Evolutionary conservation across 169 alveolate genomes (phyloP).

Genomic region (Cryptosporidium canis): DNA sequence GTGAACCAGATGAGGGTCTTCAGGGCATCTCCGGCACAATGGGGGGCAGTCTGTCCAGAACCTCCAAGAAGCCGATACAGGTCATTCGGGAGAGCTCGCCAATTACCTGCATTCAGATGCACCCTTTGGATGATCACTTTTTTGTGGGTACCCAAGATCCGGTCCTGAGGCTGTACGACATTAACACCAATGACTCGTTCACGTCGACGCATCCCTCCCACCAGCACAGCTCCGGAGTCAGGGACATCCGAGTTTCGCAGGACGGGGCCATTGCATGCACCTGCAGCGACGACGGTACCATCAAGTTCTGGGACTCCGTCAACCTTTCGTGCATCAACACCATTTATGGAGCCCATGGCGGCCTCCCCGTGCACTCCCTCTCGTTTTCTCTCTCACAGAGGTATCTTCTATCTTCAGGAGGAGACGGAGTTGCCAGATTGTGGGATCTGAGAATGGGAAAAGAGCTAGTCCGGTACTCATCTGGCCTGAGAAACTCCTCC

Average conservation of each 20-base stretch:
- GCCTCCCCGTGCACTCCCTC: conserved; percentile 45
- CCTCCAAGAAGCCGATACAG: conserved; percentile 31
- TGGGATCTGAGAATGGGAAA: conserved; percentile 68
- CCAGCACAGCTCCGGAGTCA: conserved; percentile 30
- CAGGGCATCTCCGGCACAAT: not conserved
- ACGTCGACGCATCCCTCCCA: conserved; percentile 64
- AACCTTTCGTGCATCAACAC: conserved; percentile 45
- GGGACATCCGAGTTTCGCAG: conserved; percentile 2
- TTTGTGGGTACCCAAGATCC: conserved; percentile 62
- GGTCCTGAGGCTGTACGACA: conserved; percentile 35
- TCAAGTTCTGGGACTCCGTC: conserved; percentile 66
- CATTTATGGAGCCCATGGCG: conserved; percentile 43
- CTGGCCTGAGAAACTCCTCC: conserved; percentile 43
- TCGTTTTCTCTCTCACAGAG: conserved; percentile 44
- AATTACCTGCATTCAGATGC: conserved; percentile 44
- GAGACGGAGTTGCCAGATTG: conserved; percentile 58
- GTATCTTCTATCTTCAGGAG: conserved; percentile 53
- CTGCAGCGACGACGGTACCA: conserved; percentile 65
- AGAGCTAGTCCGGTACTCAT: conserved; percentile 28
- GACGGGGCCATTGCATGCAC: conserved; percentile 54
- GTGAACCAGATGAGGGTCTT: not conserved
- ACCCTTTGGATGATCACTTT: conserved; percentile 59
- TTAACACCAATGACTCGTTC: conserved; percentile 29
- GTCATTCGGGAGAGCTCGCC: conserved; percentile 53
- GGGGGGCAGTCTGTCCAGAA: not conserved